These are phyloP conservation scores for Exophiala bonariae DNA, from an alignment of 2,329 filamentous ascomycete species.

Conservation along the genomic window DNA sequence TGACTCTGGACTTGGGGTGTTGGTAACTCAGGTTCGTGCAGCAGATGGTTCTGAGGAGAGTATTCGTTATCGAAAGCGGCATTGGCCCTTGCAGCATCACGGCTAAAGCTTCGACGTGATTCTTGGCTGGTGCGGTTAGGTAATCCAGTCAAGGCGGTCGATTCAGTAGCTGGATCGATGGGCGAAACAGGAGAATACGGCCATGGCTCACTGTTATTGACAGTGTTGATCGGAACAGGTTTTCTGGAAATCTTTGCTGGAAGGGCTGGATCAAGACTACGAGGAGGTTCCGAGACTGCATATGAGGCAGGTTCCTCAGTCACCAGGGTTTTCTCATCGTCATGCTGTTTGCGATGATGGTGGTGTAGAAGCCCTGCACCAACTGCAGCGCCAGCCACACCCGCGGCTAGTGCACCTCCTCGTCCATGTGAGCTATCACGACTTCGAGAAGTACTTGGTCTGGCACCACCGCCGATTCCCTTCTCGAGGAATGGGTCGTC, in stretches of 20 bases:
- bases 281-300: not conserved
- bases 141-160: not conserved
- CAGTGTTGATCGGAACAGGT: constrained; percentile 16
- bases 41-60: not conserved
- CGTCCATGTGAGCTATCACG: constrained; percentile 3
- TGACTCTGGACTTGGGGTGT: not conserved
- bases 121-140: constrained; percentile 11
- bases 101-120: constrained; percentile 8
- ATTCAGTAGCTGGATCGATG: constrained; percentile 12
- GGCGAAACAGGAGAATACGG: constrained; percentile 21
- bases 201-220: constrained; percentile 21
- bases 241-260: constrained; percentile 15
- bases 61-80: constrained; percentile 18
- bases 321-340: constrained; percentile 4
- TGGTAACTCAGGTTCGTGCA: not conserved
- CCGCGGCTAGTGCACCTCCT: constrained; percentile 14
- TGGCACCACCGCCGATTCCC: constrained; percentile 1
- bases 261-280: not conserved
- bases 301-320: not conserved
- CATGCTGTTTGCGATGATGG: constrained; percentile 8
- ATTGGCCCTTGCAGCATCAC: constrained; percentile 19
- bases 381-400: constrained; percentile 20
- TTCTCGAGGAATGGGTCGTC: constrained; percentile 17
- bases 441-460: constrained; percentile 7
- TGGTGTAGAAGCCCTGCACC: constrained; percentile 18